phyloP scores from a whole-genome alignment of 179 eudicot genomes.

The Drosera spatulata region DNA sequence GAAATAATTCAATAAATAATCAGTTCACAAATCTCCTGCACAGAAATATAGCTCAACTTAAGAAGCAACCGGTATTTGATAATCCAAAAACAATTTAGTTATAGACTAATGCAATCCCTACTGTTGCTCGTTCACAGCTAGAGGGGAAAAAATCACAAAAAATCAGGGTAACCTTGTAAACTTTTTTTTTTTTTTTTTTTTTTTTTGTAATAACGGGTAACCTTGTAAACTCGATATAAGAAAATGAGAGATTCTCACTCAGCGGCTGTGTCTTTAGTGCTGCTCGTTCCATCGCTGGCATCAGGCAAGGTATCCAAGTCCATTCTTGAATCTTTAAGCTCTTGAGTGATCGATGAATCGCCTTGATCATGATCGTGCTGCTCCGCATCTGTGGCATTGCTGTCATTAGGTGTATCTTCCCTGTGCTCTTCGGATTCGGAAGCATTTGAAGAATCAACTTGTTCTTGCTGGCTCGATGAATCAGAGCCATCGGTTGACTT shows the following conservation, averaged over 20 bases:
- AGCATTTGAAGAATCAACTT: slow-evolving; percentile 18
- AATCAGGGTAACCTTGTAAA: too few species aligned
- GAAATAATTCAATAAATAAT: too few species aligned
- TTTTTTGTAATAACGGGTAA: not conserved
- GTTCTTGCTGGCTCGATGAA: slow-evolving; percentile 9
- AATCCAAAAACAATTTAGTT: too few species aligned
- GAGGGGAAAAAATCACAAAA: too few species aligned
- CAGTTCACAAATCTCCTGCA: too few species aligned
- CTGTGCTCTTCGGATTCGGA: slow-evolving; percentile 21
- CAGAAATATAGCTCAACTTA: too few species aligned
- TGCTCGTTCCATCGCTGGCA: slow-evolving; percentile 23
- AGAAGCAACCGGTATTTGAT: too few species aligned
- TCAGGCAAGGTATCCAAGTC: slow-evolving; percentile 59
- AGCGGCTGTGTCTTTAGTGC: slow-evolving; percentile 34
- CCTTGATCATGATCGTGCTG: slow-evolving; percentile 9
- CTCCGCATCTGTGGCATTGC: slow-evolving; percentile 8
- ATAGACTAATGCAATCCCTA: too few species aligned
- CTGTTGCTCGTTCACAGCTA: too few species aligned
- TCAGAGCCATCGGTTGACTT: not conserved
- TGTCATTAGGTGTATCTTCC: slow-evolving; percentile 15
- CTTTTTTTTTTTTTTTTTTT: too few species aligned
- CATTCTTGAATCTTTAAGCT: slow-evolving; percentile 37
- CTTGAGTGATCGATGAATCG: slow-evolving; percentile 36
- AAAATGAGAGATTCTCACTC: slow-evolving; percentile 9
- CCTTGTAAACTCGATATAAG: not conserved